Base-by-base conservation (phyloP, 805 yeast genomes). In the Saccharomycopsis malanga region DNA sequence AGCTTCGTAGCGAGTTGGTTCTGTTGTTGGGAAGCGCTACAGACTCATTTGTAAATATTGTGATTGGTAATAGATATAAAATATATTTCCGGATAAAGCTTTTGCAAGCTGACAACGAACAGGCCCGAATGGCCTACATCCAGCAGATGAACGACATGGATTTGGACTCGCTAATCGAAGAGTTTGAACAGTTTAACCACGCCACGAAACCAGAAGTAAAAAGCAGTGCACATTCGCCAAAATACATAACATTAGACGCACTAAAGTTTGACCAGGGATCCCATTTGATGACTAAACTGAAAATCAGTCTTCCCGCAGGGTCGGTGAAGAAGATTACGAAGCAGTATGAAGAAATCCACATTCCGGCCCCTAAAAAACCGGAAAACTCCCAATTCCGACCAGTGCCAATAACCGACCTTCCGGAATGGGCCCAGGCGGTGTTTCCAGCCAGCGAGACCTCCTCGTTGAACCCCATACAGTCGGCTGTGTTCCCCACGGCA, bases 341-440 rank as follows among this genome's bases (percentile, higher is more conserved):
- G 49, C 66, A 75, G 4, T 91, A 91, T 64, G 98, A 91, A 58
- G 94, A 87, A 56, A 85, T 89, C 32, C 88, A 81, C 53, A 77
- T 93, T n/a, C 98, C 98, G 0, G 81, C 96, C 0, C 96, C 96
- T 0, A 61, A 65, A 14, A 70, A 73, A 22, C 71, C 78, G 3
- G 64, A 62, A 1, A 6, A 42, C n/a, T 40, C 46, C 9, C 35
- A 45, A 12, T 34, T 51, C 14, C 37, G 34, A 2, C 44, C 58
- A 17, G 56, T 44, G 4, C 54, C 57, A 3, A 44, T 40, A 10
- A 30, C 23, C 6, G 30, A 37, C 12, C 61, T 93, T 22, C 98
- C 98, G 0, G 73, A 66, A 20, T 93, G 96, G 97, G 83, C 91
- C 0, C 83, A 74, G 50, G 60, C 67, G 1, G 93, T 84, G 0